Conservation (phyloP, 345 rosid genomes). For the Ailanthus altissimus region DNA sequence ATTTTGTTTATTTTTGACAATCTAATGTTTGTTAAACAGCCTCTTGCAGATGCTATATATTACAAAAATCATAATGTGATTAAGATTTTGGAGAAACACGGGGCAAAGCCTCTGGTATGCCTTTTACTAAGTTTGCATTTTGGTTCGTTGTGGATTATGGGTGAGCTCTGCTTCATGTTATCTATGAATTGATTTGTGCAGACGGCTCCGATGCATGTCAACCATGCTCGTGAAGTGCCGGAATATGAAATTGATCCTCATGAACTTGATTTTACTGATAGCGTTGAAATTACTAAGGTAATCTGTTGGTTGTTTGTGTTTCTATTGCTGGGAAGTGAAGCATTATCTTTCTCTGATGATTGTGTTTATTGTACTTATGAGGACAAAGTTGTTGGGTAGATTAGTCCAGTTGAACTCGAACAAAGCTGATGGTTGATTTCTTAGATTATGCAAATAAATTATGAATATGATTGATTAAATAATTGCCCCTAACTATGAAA, state of each 20-base stretch:
- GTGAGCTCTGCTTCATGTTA: not conserved
- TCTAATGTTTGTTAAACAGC: slow-evolving; percentile 56
- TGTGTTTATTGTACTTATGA: not conserved
- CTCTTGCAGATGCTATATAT: slow-evolving; percentile 87
- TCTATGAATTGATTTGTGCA: slow-evolving; percentile 24
- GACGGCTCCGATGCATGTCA: slow-evolving; percentile 96
- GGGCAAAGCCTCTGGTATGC: slow-evolving; percentile 81
- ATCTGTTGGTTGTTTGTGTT: not conserved
- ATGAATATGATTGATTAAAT: not conserved
- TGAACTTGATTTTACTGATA: slow-evolving; percentile 81
- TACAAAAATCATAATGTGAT: slow-evolving; percentile 80
- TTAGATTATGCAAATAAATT: not conserved
- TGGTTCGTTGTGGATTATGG: not conserved
- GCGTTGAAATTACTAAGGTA: slow-evolving; percentile 78
- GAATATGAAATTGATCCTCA: slow-evolving; percentile 78
- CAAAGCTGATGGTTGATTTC: not conserved
- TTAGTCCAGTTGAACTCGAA: not conserved
- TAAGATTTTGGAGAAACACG: slow-evolving; percentile 71
- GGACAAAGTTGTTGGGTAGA: not conserved
- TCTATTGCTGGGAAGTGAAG: not conserved
- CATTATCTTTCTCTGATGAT: not conserved
- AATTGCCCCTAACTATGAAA: not conserved
- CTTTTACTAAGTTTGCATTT: slow-evolving; percentile 10
- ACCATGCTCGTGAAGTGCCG: slow-evolving; percentile 82
- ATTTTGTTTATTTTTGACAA: not conserved